phyloP scores from a whole-genome alignment of 1,284 basidiomycete genomes.

The Puccinia horiana region DNA sequence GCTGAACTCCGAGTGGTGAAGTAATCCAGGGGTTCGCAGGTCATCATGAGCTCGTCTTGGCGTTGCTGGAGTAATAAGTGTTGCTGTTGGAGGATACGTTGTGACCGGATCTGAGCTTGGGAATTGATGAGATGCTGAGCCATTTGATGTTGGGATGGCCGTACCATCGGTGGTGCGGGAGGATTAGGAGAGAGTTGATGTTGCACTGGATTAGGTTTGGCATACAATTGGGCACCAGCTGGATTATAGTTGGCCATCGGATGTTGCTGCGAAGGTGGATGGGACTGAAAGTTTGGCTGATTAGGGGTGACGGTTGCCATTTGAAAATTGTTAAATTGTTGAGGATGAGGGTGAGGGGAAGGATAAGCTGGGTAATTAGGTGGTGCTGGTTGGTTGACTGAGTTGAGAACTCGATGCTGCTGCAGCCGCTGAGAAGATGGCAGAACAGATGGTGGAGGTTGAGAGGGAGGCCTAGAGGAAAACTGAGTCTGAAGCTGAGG shows the following conservation, averaged over 20 bases:
- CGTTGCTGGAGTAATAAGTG: conserved; percentile 8
- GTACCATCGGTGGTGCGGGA: conserved; percentile 11
- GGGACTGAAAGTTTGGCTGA: conserved; percentile 21
- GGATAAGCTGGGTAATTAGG: not conserved
- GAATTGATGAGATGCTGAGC: conserved; percentile 43
- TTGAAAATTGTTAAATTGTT: conserved; percentile 3
- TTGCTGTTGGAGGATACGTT: conserved; percentile 32
- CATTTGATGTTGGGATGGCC: conserved; percentile 45
- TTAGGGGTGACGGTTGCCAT: not conserved
- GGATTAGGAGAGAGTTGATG: conserved; percentile 9
- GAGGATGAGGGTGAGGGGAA: conserved; percentile 18
- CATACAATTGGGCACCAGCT: not conserved
- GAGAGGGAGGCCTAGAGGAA: conserved; percentile 7
- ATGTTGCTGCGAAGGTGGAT: not conserved
- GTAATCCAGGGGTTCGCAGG: conserved; percentile 38
- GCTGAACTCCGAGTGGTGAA: conserved; percentile 35
- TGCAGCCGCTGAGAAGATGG: conserved; percentile 15
- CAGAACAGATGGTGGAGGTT: not conserved
- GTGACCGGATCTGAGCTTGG: conserved; percentile 39
- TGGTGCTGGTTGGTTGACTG: conserved; percentile 7
- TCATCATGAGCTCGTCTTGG: conserved; percentile 33
- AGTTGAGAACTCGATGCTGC: conserved; percentile 12
- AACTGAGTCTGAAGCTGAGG: not conserved
- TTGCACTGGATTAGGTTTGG: not conserved
- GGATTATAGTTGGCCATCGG: conserved; percentile 10